These are phyloP conservation scores for Arthroderma sp. DNA, from an alignment of 2,329 filamentous ascomycete species.

Conservation along the genomic window DNA sequence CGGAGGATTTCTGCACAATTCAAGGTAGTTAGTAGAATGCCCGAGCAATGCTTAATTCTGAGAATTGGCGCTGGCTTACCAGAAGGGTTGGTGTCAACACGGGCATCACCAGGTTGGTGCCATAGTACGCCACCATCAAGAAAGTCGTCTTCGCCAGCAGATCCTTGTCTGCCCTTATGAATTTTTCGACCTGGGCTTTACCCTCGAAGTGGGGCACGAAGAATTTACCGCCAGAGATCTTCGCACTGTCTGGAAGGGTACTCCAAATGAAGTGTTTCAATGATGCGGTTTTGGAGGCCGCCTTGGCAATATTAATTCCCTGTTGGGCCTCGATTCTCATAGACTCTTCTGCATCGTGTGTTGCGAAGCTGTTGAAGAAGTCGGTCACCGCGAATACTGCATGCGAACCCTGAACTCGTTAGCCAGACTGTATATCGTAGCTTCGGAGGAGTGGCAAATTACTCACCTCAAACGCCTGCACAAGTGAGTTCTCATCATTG, in stretches of 20 bases:
- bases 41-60: no score
- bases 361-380: conserved; percentile 15
- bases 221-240: conserved; percentile 21
- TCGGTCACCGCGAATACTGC: conserved; percentile 39
- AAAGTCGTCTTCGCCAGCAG: no score
- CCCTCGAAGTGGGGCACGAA: conserved; percentile 28
- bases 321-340: conserved; percentile 16
- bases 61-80: no score
- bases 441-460: conserved; percentile 9
- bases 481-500: conserved; percentile 26
- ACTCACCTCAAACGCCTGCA: conserved; percentile 22
- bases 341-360: no score
- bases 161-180: conserved; percentile 14
- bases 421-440: no score
- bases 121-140: no score
- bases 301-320: conserved; percentile 28
- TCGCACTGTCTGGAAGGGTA: conserved; percentile 18
- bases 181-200: conserved; percentile 27
- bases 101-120: no score
- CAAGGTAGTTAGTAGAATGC: no score
- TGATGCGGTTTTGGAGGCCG: conserved; percentile 22
- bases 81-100: no score
- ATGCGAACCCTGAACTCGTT: conserved; percentile 28
- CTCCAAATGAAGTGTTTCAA: conserved; percentile 13
- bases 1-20: no score